Evolutionary conservation across 2,329 filamentous ascomycete species (phyloP), one percentile per base, ranked within the genome.

Genomic region (Lasiodiplodia sp.): DNA sequence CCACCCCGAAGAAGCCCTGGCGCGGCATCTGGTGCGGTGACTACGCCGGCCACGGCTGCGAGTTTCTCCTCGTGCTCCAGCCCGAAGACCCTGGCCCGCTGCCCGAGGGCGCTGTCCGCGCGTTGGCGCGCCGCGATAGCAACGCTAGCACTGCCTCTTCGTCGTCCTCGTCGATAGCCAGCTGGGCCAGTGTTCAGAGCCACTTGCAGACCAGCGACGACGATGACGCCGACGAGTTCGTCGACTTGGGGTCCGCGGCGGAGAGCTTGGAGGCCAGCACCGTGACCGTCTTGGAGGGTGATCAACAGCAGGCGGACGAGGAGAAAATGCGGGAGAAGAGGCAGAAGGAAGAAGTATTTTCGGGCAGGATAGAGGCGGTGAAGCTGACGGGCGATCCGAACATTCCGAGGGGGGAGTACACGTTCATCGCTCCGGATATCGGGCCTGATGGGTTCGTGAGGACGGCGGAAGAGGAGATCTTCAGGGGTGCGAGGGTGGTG

Each of bases 341-440:
- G 38, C 38, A 7, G 38, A 4, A 23, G 3, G 31, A 37, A 1
- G 68, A 67, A 16, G 82, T 88, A 1, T 88, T 92, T 72, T 84
- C 83, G 14, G 93, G 93, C 4, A 85, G 89, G 1, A 79, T 98
- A 3, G 89, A 94, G 77, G 95, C 92, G 0, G 89, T 97, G 75
- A 98, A 98, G 78, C 82, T 99, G 40, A 98, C 95, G 0, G 95
- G 95, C 0, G 95, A 99, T 75, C 89, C 91, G 0, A 96, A 97
- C 72, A 89, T 98, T 16, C 95, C 95, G 0, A 86, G 94, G 10
- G 95, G 94, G 10, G 91, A 97, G 78, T 88, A 90, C 72, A 93
- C 92, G 0, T 97, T 97, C 77, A 85, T 92, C 3, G 91, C 89
- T 0, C 87, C 93, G 5, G 93, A 97, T 73, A 87, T 98, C 44